phyloP scores from a whole-genome alignment of 768 basidiomycete genomes.

The Cantharellus anzutake region DNA sequence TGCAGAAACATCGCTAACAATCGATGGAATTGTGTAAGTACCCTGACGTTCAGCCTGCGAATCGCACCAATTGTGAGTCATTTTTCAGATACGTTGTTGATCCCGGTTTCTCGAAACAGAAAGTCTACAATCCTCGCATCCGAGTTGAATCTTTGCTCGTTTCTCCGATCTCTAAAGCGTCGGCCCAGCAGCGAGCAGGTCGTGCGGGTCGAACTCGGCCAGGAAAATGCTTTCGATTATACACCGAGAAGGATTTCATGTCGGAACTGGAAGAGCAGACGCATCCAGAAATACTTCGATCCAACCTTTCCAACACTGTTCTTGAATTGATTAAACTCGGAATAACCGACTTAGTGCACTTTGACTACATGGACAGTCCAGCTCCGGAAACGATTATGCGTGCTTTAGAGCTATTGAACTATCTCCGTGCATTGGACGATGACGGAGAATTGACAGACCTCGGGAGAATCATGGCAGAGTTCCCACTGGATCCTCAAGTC shows the following conservation, averaged over 20 bases:
- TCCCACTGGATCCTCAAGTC: constrained; percentile 95
- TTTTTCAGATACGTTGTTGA: constrained; percentile 60
- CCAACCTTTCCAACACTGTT: constrained; percentile 85
- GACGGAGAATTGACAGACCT: constrained; percentile 79
- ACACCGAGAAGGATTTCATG: constrained; percentile 96
- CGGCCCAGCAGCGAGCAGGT: constrained; percentile 88
- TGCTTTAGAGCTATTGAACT: constrained; percentile 85
- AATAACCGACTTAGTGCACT: constrained; percentile 75
- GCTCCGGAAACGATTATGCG: constrained; percentile 96
- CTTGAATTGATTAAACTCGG: constrained; percentile 89
- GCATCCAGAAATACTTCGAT: constrained; percentile 85
- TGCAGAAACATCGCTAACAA: constrained; percentile 92
- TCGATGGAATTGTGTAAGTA: constrained; percentile 99
- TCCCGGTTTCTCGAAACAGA: constrained; percentile 94
- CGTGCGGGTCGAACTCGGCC: constrained; percentile 92
- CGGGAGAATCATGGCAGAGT: constrained; percentile 89
- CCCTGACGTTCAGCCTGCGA: constrained; percentile 21
- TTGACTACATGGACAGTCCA: constrained; percentile 85
- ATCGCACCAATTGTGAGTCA: constrained; percentile 3
- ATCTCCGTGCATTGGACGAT: constrained; percentile 80
- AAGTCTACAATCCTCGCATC: constrained; percentile 94
- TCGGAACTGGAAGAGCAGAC: constrained; percentile 93
- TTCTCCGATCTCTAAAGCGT: constrained; percentile 90
- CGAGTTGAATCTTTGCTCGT: constrained; percentile 88
- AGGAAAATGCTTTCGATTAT: constrained; percentile 92